These are phyloP conservation scores for Cordyceps militaris DNA, from an alignment of 2,329 filamentous ascomycete genomes.

Conservation along the genomic window DNA sequence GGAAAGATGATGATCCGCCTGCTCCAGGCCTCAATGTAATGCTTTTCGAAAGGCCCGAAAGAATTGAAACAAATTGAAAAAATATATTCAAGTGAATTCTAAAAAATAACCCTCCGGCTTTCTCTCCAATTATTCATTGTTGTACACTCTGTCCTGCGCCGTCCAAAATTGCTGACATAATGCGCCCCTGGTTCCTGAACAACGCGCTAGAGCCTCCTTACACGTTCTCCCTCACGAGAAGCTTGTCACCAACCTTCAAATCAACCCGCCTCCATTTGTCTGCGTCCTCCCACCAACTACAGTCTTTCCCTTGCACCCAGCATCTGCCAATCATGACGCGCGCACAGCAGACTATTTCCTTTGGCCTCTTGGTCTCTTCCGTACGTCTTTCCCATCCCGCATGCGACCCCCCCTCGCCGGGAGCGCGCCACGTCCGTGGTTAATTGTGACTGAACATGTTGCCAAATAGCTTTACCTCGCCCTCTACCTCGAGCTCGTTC, in stretches of 20 bases:
- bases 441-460: slow-evolving; percentile 15
- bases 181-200: slow-evolving; percentile 8
- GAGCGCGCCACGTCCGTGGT: neutral
- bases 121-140: neutral
- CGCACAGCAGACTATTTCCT: slow-evolving; percentile 84
- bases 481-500: slow-evolving; percentile 75
- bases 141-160: neutral
- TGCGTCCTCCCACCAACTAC: slow-evolving; percentile 5
- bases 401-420: neutral
- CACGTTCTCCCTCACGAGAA: slow-evolving; percentile 1
- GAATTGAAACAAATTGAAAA: too few relatives aligned
- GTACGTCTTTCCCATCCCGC: slow-evolving; percentile 42
- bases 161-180: slow-evolving; percentile 11
- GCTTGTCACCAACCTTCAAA: neutral
- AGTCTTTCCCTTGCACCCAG: slow-evolving; percentile 11
- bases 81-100: too few relatives aligned
- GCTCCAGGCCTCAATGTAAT: too few relatives aligned
- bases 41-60: too few relatives aligned
- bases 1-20: too few relatives aligned
- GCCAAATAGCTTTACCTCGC: slow-evolving; percentile 74
- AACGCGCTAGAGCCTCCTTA: slow-evolving; percentile 14
- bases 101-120: too few relatives aligned
- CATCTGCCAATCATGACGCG: slow-evolving; percentile 70
- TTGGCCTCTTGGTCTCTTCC: slow-evolving; percentile 79
- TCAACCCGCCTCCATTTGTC: neutral